Evolutionary conservation across 371 early-diverging fungal genomes (phyloP).

Genomic region (Lichtheimia hyalospora): DNA sequence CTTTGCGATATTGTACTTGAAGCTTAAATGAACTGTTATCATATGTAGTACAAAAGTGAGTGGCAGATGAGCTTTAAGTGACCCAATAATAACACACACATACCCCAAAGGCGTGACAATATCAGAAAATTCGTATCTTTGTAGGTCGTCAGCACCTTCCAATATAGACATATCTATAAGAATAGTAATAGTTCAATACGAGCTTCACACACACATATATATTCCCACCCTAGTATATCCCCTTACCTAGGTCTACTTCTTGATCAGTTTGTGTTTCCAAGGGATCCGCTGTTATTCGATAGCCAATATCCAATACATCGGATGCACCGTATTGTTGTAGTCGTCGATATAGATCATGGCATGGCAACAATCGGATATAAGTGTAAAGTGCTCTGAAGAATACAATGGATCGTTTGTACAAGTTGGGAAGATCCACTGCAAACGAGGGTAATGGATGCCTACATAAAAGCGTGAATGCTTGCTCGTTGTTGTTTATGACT

Average conservation of each 20-base stretch:
- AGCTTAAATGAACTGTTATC: constrained; percentile 60
- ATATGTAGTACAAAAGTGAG: background rate
- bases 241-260: constrained; percentile 61
- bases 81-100: background rate
- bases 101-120: constrained; percentile 71
- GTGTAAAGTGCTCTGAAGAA: constrained; percentile 80
- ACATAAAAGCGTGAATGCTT: background rate
- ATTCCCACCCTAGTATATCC: constrained; percentile 22
- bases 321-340: constrained; percentile 34
- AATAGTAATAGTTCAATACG: background rate
- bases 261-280: constrained; percentile 22
- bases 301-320: constrained; percentile 52
- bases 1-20: constrained; percentile 76
- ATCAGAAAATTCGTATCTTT: constrained; percentile 61
- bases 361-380: constrained; percentile 72
- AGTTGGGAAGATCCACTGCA: constrained; percentile 68
- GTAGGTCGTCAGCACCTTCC: constrained; percentile 38
- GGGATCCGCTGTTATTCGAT: constrained; percentile 44
- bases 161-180: constrained; percentile 34
- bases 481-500: too few species aligned
- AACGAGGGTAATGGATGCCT: constrained; percentile 47
- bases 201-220: too few species aligned
- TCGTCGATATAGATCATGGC: constrained; percentile 57
- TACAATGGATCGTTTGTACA: constrained; percentile 81
- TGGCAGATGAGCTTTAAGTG: background rate